A percentile compares a stretch with the other conserved stretches of the same genome.
Evolutionary conservation across 2,329 filamentous ascomycete species (phyloP).

Genomic region (Penicillium sp.): DNA sequence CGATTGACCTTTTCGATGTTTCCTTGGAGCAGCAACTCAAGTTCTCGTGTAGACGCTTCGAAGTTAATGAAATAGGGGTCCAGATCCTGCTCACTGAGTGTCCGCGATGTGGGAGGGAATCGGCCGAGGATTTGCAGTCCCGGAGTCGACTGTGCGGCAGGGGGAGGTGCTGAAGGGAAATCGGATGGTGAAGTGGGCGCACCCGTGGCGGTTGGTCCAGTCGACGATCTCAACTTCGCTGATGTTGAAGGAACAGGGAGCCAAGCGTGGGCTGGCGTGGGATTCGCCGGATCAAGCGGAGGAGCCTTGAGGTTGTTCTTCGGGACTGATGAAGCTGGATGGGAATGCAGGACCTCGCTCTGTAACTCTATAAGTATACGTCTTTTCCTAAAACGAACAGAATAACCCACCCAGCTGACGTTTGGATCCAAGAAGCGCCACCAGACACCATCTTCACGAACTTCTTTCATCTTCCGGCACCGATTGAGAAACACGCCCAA

Average conservation of each 20-base stretch:
- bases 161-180: slow-evolving; percentile 28
- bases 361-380: slow-evolving; percentile 39
- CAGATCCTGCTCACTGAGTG: slow-evolving; percentile 80
- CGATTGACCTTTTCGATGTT: slow-evolving; percentile 97
- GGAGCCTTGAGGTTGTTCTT: slow-evolving; percentile 93
- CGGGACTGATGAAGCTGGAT: slow-evolving; percentile 84
- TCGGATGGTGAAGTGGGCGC: slow-evolving; percentile 54
- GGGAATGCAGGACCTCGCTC: slow-evolving; percentile 92
- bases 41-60: slow-evolving; percentile 84
- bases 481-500: slow-evolving; percentile 90
- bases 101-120: slow-evolving; percentile 75
- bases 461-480: slow-evolving; percentile 86
- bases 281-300: slow-evolving; percentile 92
- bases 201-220: slow-evolving; percentile 44
- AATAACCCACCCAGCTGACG: slow-evolving; percentile 79
- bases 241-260: slow-evolving; percentile 81
- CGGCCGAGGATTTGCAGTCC: slow-evolving; percentile 66
- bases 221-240: slow-evolving; percentile 69
- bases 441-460: slow-evolving; percentile 90
- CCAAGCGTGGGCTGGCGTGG: slow-evolving; percentile 78
- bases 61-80: slow-evolving; percentile 96
- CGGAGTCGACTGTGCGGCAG: slow-evolving; percentile 22
- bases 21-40: slow-evolving; percentile 82
- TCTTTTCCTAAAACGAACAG: background rate
- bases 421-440: slow-evolving; percentile 98